Evolutionary conservation across 2,329 filamentous ascomycete genomes (phyloP).

Genomic region (Aureobasidium pullulans): DNA sequence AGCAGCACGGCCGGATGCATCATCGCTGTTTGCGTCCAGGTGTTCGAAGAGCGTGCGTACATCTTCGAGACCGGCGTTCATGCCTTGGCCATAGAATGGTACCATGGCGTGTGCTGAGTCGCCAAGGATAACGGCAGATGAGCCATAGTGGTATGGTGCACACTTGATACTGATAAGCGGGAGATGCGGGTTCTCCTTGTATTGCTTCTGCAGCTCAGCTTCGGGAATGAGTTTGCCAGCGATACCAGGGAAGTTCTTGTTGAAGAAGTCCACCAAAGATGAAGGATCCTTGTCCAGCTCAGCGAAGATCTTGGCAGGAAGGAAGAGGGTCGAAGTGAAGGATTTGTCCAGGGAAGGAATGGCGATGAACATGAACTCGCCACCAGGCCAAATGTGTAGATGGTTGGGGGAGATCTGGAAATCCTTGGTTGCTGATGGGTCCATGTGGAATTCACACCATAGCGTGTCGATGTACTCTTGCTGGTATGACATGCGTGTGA

Average conservation of each 20-base stretch:
- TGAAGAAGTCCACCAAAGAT: constrained; percentile 64
- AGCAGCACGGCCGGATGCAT: constrained; percentile 29
- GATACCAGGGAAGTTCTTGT: constrained; percentile 79
- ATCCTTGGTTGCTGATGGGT: constrained; percentile 33
- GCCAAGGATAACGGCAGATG: constrained; percentile 75
- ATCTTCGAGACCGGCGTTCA: constrained; percentile 95
- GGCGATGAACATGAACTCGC: constrained; percentile 96
- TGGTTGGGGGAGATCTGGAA: constrained; percentile 88
- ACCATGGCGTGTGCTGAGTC: constrained; percentile 98
- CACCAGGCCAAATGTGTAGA: constrained; percentile 93
- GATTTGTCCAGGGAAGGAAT: constrained; percentile 82
- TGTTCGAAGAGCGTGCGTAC: constrained; percentile 79
- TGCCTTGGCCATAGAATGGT: constrained; percentile 95
- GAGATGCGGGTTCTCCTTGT: constrained; percentile 75
- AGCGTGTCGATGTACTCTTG: constrained; percentile 94
- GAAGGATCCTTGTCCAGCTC: constrained; percentile 57
- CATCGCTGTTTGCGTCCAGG: constrained; percentile 59
- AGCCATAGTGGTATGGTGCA: constrained; percentile 72
- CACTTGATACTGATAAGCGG: constrained; percentile 93
- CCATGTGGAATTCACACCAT: constrained; percentile 92
- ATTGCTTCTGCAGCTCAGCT: constrained; percentile 63
- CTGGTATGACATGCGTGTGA: constrained; percentile 76
- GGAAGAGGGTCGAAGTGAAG: constrained; percentile 92
- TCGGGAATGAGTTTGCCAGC: constrained; percentile 59
- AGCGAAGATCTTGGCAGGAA: constrained; percentile 63